Base-by-base conservation (phyloP, 164 flowering plant species). In the Santalum album region DNA sequence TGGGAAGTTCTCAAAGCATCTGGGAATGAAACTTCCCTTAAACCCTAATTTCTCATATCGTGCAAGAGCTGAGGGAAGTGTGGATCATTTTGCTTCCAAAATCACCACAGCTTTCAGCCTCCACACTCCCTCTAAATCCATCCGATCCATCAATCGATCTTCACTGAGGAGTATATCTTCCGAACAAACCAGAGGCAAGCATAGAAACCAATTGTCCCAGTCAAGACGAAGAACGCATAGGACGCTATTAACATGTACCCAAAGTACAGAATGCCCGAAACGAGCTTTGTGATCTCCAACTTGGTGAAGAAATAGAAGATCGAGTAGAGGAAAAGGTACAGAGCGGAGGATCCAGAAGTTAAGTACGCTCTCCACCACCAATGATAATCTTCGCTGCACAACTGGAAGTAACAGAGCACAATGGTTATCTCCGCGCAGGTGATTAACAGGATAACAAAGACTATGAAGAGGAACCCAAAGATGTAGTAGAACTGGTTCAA, bases 301-400 rank as follows among this genome's bases (percentile, higher is more conserved):
- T 83, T 83, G 35, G 90, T 81, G 72, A 86, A 83, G 78, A 76
- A 86, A 74, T 86, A 83, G 77, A 83, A 86, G 49, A 74, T 48
- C 1, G 95, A 76, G 75, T 86, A 86, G 38, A 86, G 76, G 78
- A 86, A 81, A 27, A 86, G 86, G 75, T 86, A 86, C 3, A 83
- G 53, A 11, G 95, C 90, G 22, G 90, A 86, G 22, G 95, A 86
- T 15, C 90, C 95, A 19, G 95, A 79, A 12, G 90, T 86, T 61
- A 86, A 61, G 68, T 86, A 86, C 25, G 95, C 82, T 53, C 90
- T 81, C 95, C 90, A 86, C 95, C 95, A 86, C 95, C 95, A 86
- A 52, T 81, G 63, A 62, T 86, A 83, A 66, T 86, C 95, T 60
- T 86, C 90, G 49, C 95, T 83, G 78, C 95, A 86, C 53, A 86